These are phyloP conservation scores for Pseudogymnoascus pannorum DNA, from an alignment of 2,329 filamentous ascomycete genomes.

Conservation along the genomic window DNA sequence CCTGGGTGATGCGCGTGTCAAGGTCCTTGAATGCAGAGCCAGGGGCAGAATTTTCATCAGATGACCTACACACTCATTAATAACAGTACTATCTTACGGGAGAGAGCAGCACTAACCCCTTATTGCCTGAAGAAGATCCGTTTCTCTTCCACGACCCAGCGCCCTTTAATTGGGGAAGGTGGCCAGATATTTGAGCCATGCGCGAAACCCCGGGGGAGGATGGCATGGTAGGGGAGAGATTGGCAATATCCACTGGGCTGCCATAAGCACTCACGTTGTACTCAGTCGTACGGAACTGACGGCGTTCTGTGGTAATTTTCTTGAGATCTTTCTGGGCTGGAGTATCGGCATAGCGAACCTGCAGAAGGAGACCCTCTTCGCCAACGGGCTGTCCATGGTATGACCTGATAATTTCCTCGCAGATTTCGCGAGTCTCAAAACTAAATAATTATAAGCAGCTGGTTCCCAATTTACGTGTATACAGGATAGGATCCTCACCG, in stretches of 20 bases:
- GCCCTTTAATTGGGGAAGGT: conserved; percentile 23
- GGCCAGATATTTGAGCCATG: conserved; percentile 25
- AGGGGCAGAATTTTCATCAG: conserved; percentile 17
- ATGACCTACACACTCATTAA: neutral
- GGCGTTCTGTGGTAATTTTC: conserved; percentile 88
- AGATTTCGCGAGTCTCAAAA: conserved; percentile 82
- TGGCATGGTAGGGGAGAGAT: conserved; percentile 40
- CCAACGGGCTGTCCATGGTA: conserved; percentile 76
- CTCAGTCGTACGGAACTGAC: conserved; percentile 92
- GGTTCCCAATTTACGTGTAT: neutral
- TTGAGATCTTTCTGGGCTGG: conserved; percentile 94
- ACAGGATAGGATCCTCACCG: conserved; percentile 50
- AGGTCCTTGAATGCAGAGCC: conserved; percentile 27
- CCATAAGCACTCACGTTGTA: conserved; percentile 73
- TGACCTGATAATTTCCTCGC: conserved; percentile 78
- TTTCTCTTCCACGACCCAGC: conserved; percentile 30
- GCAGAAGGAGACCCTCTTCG: conserved; percentile 73
- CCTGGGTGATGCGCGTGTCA: conserved; percentile 14
- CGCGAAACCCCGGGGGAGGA: conserved; percentile 27
- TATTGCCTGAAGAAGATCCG: conserved; percentile 13
- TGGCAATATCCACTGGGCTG: conserved; percentile 36
- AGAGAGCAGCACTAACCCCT: conserved; percentile 17
- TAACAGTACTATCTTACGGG: neutral
- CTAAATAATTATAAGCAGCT: conserved; percentile 39
- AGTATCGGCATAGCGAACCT: conserved; percentile 95